Evolutionary conservation across 202 grass and related monocot genomes (phyloP), one percentile per base, ranked within the genome.

Genomic region (Panicum virgatum): DNA sequence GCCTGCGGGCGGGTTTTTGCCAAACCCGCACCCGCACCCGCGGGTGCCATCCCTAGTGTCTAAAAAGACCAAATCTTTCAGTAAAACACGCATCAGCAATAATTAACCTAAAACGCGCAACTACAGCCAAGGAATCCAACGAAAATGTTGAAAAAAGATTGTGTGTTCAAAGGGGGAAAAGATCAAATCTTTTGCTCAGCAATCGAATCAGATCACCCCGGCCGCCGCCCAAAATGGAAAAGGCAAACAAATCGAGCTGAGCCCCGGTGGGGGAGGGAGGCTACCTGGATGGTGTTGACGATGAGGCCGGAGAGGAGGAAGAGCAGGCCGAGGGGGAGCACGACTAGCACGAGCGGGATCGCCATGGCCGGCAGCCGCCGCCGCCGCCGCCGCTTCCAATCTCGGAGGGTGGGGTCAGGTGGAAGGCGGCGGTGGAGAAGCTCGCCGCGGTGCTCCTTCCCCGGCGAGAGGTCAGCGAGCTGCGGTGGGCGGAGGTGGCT

Each of bases 291-390:
- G 73, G 81, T 34, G 76, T 98, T 98, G 63, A 98, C 66, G 60
- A 92, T 79, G 43, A 98, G 78, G 12, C 96, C 96, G 12, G 92
- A 98, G 59, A 98, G 90, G 81, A 98, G 90, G 82, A 98, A 98
- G 77, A 98, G 92, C 26, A 98, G 90, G 46, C 92, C 96, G 60
- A 98, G 74, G 15, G 92, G 96, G 43, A 97, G 83, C 86, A 97
- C 78, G 65, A 93, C 83, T 43, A 97, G 84, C 86, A 86, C 90
- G 78, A 86, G 81, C 10, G 86, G 82, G 30, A 97, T 53, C 79
- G 91, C 86, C 94, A 97, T 97, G 60, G 65, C 71, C 36, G 39
- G n/a, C n/a, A n/a, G n/a, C n/a, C n/a, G 25, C 9, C 26, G 53
- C 48, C 14, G 25, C 9, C 26, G 53, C 73, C 37, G 56, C 56